Conservation (phyloP, 805 yeast species). For the Myxozyma neotropica region DNA sequence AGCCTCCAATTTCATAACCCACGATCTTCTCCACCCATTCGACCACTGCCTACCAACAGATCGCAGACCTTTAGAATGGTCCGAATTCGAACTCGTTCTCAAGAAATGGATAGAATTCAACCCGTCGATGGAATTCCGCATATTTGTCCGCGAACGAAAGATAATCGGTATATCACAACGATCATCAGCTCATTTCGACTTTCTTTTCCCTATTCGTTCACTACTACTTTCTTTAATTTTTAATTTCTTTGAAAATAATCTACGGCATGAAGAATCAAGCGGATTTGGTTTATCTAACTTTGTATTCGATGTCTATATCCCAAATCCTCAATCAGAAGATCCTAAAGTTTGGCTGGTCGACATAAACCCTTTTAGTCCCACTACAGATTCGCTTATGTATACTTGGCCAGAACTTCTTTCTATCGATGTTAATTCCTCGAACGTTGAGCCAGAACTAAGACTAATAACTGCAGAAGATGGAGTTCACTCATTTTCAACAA, state of each 20-base stretch:
- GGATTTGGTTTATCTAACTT: background rate
- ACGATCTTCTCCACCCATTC: conserved; percentile 77
- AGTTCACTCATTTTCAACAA: conserved; percentile 72
- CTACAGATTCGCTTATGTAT: conserved; percentile 75
- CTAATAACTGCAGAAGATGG: conserved; percentile 65
- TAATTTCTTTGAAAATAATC: conserved; percentile 45
- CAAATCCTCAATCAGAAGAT: conserved; percentile 62
- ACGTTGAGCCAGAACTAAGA: conserved; percentile 49
- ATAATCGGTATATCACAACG: conserved; percentile 81
- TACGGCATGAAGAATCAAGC: background rate
- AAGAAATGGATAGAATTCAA: conserved; percentile 81
- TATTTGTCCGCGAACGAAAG: conserved; percentile 67
- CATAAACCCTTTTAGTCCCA: conserved; percentile 76
- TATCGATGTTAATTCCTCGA: background rate
- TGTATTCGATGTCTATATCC: conserved; percentile 77
- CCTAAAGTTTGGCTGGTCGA: conserved; percentile 66
- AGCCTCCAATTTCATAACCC: conserved; percentile 83
- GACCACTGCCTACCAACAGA: conserved; percentile 45
- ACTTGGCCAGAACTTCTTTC: conserved; percentile 78
- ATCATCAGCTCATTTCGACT: conserved; percentile 81
- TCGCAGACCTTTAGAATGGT: background rate
- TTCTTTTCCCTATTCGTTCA: conserved; percentile 55
- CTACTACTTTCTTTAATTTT: conserved; percentile 54
- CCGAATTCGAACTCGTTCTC: conserved; percentile 61
- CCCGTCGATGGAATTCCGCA: conserved; percentile 90